A percentile compares a stretch with the other conserved stretches of the same genome.
These are phyloP conservation scores for Aspergillus novoparasiticus DNA, from an alignment of 2,329 filamentous ascomycete species.

Conservation along the genomic window DNA sequence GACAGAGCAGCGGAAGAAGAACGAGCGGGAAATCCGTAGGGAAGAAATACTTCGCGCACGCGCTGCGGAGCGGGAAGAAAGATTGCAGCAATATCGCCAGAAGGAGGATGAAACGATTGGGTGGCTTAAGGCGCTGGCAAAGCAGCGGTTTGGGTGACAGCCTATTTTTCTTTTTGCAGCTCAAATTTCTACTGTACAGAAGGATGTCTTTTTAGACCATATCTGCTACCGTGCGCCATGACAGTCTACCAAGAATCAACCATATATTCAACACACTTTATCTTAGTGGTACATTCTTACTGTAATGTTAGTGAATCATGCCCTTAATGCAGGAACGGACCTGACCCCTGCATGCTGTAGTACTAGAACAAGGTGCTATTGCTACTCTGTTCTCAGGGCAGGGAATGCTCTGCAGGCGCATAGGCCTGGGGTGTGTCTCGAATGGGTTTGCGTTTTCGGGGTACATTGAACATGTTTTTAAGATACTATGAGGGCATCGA, in stretches of 20 bases:
- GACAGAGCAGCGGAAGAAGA: constrained; percentile 72
- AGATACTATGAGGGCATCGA: too few relatives aligned
- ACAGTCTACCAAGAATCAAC: neutral
- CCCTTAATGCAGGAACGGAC: neutral
- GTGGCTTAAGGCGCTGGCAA: constrained; percentile 77
- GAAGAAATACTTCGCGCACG: constrained; percentile 79
- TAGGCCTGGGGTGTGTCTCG: neutral
- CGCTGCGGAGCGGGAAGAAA: constrained; percentile 78
- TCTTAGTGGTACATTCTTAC: neutral
- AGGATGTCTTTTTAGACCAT: neutral
- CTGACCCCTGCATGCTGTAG: neutral
- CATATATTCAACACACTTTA: neutral
- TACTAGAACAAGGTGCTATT: neutral
- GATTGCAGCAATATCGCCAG: constrained; percentile 66
- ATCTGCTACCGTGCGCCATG: neutral
- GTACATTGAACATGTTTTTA: too few relatives aligned
- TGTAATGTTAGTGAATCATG: neutral
- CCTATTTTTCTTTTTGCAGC: neutral
- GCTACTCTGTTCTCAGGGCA: neutral
- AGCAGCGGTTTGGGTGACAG: constrained; percentile 69
- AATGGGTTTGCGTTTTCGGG: neutral
- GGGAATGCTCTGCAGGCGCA: neutral
- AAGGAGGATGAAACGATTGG: constrained; percentile 85
- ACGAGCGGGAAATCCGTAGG: constrained; percentile 76
- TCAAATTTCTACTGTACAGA: neutral